Evolutionary conservation across 176 grass and related monocot genomes (phyloP).

Genomic region (Carex littledalei): DNA sequence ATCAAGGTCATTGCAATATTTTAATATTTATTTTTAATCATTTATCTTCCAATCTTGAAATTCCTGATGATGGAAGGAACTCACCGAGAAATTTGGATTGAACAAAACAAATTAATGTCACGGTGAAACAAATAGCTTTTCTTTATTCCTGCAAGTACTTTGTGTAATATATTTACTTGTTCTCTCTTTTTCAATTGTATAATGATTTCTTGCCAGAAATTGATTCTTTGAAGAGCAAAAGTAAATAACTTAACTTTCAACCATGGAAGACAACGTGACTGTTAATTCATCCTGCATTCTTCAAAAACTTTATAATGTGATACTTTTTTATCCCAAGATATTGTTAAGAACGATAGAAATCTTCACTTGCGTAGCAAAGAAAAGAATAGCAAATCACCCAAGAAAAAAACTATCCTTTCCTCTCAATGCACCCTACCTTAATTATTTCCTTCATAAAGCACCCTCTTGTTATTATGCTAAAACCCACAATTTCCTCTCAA

Average conservation of each 20-base stretch:
- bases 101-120: background rate
- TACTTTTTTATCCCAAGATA: background rate
- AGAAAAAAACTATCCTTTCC: conserved; percentile 9
- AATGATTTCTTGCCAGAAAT: background rate
- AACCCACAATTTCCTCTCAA: background rate
- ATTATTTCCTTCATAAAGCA: background rate
- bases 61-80: background rate
- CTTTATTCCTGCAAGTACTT: background rate
- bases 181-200: background rate
- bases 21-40: background rate
- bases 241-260: background rate
- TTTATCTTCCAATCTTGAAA: background rate
- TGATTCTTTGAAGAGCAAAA: background rate
- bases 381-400: conserved; percentile 20
- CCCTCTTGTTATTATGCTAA: background rate
- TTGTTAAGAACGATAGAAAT: background rate
- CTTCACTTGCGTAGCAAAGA: conserved; percentile 10
- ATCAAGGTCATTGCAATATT: background rate
- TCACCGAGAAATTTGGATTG: background rate
- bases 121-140: background rate
- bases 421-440: conserved; percentile 14
- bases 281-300: background rate
- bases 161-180: background rate
- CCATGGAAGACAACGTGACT: background rate
- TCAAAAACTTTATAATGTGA: background rate